Base-by-base conservation (phyloP, 2,329 filamentous ascomycete genomes). In the Botrytis elliptica region DNA sequence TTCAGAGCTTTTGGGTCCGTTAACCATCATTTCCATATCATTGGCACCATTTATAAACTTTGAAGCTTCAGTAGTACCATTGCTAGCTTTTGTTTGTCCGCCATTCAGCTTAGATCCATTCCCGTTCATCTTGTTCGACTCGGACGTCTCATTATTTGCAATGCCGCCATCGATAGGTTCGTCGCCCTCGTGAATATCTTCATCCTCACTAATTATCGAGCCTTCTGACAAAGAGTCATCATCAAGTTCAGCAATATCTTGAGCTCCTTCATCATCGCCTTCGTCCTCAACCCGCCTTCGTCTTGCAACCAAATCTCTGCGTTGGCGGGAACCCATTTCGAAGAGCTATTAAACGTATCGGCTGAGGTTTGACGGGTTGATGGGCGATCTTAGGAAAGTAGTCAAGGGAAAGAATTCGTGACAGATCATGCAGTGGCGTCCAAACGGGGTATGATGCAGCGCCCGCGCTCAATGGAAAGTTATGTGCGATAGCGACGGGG, bases 271-370 rank as follows among this genome's bases (percentile, higher is more conserved):
- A 77, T 92, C 91, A 79, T 92, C 91, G 78, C 87, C 90, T 81
- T 93, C 91, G 79, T 93, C 90, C 82, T 90, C 90, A 77, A 90
- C 86, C 78, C 90, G 88, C 81, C 91, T 89, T 80, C 91, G 88
- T 78, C 89, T 89, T 81, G 89, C 89, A 82, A 92, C 88, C 79
- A 89, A 82, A 83, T 90, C 91, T 84, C 88, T 90, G 82, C 89
- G 88, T 80, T 88, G 87, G 80, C 87, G 82, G 72, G 84, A 82
- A 80, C 84, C 85, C 86, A 88, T 88, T 70, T 76, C 82, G 77
- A 77, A 75, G 77, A 78, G 72, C 75, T 79, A 67, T 76, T 75
- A 66, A 74, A 75, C 71, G 76, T 46, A 77, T 77, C 77, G 78
- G 76, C 76, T 74, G 77, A 79, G 77, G 77, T 80, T 77, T 76